These are phyloP conservation scores for Agrostemma githago DNA, from an alignment of 148 eudicot species.

Conservation along the genomic window DNA sequence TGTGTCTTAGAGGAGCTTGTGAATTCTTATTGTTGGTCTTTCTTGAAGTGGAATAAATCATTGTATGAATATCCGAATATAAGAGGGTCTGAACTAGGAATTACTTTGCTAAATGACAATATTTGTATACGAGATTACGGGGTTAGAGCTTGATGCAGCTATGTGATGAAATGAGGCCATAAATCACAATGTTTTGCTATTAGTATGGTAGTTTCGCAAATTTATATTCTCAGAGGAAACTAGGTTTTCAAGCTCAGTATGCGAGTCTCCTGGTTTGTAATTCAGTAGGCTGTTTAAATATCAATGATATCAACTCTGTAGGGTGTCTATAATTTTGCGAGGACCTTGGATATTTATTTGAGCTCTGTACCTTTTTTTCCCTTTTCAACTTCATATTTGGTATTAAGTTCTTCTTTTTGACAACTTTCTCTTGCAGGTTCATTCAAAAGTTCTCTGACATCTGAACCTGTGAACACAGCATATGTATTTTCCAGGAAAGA, in stretches of 20 bases:
- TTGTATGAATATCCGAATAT: not conserved
- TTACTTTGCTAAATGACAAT: not conserved
- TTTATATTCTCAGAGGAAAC: not conserved
- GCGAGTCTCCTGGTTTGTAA: not conserved
- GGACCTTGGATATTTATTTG: not conserved
- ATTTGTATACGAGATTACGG: not conserved
- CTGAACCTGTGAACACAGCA: conserved; percentile 72
- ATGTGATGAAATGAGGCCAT: not conserved
- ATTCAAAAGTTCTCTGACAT: conserved; percentile 56
- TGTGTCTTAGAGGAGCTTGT: not conserved
- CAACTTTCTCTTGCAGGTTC: conserved; percentile 52
- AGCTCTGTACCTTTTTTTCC: not conserved
- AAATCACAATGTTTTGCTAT: not conserved
- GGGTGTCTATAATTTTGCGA: not conserved
- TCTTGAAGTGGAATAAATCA: not conserved
- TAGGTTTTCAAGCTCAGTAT: not conserved
- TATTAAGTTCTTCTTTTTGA: not conserved
- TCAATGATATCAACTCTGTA: not conserved
- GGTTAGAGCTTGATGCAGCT: not conserved
- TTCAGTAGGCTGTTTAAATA: not conserved
- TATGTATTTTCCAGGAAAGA: conserved; percentile 82
- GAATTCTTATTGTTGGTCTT: not conserved
- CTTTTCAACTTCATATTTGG: not conserved
- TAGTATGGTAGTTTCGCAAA: not conserved
- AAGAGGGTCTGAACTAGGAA: not conserved